Evolutionary conservation across 2,329 filamentous ascomycete genomes (phyloP).

Genomic region (Trichoderma oligosporum): DNA sequence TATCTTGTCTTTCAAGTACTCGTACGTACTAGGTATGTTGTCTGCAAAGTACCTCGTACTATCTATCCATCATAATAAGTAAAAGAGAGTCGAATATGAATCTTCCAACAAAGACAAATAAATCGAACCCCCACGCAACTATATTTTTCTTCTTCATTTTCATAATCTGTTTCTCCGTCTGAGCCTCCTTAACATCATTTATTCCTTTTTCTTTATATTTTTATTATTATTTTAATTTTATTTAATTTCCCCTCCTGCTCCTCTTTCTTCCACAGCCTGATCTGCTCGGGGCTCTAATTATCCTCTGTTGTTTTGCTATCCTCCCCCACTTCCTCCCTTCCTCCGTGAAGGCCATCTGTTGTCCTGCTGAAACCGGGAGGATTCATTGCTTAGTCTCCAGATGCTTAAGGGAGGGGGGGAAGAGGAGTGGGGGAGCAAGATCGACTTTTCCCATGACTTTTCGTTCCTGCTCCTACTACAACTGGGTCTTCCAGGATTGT

Average conservation of each 20-base stretch:
- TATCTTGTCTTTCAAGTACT: background rate
- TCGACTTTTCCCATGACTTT: background rate
- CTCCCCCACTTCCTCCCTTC: background rate
- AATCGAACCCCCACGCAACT: background rate
- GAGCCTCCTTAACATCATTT: too few relatives aligned
- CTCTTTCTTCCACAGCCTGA: background rate
- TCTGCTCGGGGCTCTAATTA: background rate
- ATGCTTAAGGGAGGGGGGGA: too few relatives aligned
- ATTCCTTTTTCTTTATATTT: too few relatives aligned
- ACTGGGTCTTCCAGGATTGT: background rate
- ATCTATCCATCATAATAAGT: background rate
- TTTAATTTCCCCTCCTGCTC: background rate
- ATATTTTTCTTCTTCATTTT: too few relatives aligned
- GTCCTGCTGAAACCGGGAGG: slow-evolving; percentile 7
- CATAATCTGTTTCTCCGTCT: background rate
- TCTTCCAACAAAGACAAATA: background rate
- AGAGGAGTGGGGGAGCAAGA: too few relatives aligned
- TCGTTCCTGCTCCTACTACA: background rate
- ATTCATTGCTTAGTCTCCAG: background rate
- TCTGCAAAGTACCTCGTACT: background rate
- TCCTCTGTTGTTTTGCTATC: too few relatives aligned
- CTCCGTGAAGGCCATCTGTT: background rate
- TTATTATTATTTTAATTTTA: too few relatives aligned
- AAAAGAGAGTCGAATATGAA: too few relatives aligned
- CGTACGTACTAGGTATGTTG: too few relatives aligned